These are phyloP conservation scores for Rugosomyces carneus DNA, from an alignment of 1,284 basidiomycete species.

Conservation along the genomic window DNA sequence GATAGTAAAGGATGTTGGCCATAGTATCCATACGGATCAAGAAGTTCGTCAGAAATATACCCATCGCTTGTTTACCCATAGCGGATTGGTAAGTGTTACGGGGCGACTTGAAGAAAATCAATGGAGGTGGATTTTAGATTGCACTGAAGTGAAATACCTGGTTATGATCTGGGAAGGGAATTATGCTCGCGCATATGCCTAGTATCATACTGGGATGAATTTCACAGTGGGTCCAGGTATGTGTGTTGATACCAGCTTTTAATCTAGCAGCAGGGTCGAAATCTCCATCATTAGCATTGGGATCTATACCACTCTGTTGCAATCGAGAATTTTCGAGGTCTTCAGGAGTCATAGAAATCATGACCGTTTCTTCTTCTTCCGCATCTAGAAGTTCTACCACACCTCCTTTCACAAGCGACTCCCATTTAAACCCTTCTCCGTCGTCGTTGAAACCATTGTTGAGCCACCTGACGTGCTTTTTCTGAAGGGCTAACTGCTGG, in stretches of 20 bases:
- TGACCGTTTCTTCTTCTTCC: constrained; percentile 98
- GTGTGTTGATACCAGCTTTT: constrained; percentile 75
- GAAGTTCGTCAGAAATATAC: constrained; percentile 96
- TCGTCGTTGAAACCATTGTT: constrained; percentile 50
- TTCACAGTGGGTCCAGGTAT: constrained; percentile 98
- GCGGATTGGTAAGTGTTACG: constrained; percentile 99
- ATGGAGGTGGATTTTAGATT: constrained; percentile 11
- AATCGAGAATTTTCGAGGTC: constrained; percentile 84
- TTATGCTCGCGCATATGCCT: constrained; percentile 97
- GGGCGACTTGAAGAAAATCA: constrained; percentile 61
- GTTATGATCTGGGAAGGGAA: constrained; percentile 99
- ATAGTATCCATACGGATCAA: constrained; percentile 98
- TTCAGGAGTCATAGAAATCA: constrained; percentile 98
- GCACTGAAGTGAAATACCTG: constrained; percentile 48
- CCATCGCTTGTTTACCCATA: constrained; percentile 99
- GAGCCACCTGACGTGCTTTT: constrained; percentile 80
- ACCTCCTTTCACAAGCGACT: constrained; percentile 80
- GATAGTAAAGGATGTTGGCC: constrained; percentile 97
- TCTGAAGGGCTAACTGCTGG: constrained; percentile 77
- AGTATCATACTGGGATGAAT: constrained; percentile 99
- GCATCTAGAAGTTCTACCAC: constrained; percentile 95
- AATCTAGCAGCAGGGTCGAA: constrained; percentile 87
- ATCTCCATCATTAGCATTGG: constrained; percentile 56
- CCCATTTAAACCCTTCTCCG: constrained; percentile 74
- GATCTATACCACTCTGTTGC: constrained; percentile 57